A percentile compares a stretch with the other conserved stretches of the same genome.
These are phyloP conservation scores for Ceratobasidium sp. DNA, from an alignment of 1,284 basidiomycete species.

Conservation along the genomic window DNA sequence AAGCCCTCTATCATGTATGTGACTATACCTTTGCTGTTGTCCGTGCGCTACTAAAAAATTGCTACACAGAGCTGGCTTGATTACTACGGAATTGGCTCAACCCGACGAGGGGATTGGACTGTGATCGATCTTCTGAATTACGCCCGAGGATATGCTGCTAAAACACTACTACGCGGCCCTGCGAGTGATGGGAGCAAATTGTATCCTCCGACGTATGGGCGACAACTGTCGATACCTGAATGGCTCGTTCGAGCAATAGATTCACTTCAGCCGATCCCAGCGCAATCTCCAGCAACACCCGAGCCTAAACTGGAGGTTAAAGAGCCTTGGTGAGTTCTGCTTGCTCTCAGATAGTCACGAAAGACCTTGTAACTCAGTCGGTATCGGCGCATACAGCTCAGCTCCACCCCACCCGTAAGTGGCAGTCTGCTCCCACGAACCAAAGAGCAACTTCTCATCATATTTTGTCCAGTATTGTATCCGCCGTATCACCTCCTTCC, in stretches of 20 bases:
- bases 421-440: background rate
- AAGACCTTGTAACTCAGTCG: background rate
- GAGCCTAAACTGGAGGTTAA: background rate
- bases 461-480: background rate
- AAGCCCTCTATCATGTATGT: constrained; percentile 8
- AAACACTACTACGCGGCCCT: background rate
- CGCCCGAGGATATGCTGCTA: constrained; percentile 8
- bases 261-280: background rate
- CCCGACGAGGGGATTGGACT: background rate
- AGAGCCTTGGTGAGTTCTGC: background rate
- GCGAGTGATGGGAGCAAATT: background rate
- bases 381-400: background rate
- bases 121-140: background rate
- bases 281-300: background rate
- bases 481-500: background rate
- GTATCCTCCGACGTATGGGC: background rate
- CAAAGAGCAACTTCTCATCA: background rate
- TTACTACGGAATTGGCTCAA: constrained; percentile 4
- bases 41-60: background rate
- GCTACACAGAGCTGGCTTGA: background rate
- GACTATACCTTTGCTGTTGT: too few species aligned
- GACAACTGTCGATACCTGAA: background rate
- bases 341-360: too few species aligned
- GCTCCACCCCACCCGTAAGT: background rate
- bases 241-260: background rate